These are phyloP conservation scores for Cryptococcus sp. DNA, from an alignment of 1,284 basidiomycete genomes.

Conservation along the genomic window DNA sequence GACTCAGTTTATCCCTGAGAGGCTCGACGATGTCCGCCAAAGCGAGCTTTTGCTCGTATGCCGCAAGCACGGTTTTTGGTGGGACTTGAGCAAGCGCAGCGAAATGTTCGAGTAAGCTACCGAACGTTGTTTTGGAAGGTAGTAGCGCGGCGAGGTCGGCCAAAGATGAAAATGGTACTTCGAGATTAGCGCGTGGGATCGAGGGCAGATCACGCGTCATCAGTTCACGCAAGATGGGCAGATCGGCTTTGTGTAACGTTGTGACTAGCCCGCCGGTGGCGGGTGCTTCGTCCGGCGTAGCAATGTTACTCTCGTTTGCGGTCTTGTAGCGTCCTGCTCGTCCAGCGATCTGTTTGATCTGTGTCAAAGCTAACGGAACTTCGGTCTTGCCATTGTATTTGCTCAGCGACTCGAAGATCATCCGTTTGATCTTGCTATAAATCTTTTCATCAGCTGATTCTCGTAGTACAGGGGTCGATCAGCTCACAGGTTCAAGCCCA, in stretches of 20 bases:
- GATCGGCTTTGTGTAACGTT: constrained; percentile 67
- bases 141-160: constrained; percentile 52
- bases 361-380: constrained; percentile 67
- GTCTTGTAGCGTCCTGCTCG: constrained; percentile 87
- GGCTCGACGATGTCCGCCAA: constrained; percentile 57
- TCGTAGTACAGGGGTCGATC: background rate
- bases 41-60: constrained; percentile 49
- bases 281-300: constrained; percentile 37
- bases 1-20: constrained; percentile 54
- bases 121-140: constrained; percentile 46
- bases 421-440: constrained; percentile 81
- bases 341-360: constrained; percentile 95
- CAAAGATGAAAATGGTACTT: constrained; percentile 46
- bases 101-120: constrained; percentile 39
- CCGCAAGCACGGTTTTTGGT: constrained; percentile 55
- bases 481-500: constrained; percentile 91
- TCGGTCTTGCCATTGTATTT: constrained; percentile 70
- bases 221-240: constrained; percentile 62
- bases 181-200: constrained; percentile 55
- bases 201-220: constrained; percentile 55
- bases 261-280: constrained; percentile 68
- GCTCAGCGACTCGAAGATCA: constrained; percentile 75
- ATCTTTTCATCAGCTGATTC: background rate
- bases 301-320: constrained; percentile 53
- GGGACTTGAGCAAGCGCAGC: constrained; percentile 57